Base-by-base conservation (phyloP, 805 yeast species). In the Komagataella ulmi region DNA sequence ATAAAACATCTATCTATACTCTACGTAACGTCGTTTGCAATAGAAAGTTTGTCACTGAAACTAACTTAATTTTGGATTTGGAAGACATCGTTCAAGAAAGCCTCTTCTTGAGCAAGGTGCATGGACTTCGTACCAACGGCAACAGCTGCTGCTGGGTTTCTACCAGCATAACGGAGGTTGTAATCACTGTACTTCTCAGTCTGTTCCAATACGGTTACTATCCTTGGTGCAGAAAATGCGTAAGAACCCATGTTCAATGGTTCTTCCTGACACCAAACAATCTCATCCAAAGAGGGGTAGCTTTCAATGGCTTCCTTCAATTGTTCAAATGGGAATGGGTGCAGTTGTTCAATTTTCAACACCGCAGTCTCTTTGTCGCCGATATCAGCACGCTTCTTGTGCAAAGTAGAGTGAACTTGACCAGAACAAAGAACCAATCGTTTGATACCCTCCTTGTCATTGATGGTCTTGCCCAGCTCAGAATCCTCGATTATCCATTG, bases 251-350 rank as follows among this genome's bases (percentile, higher is more conserved):
- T 91, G 76, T 93, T 93, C 72, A 93, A 77, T 62, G 98, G 98
- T 77, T 93, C 99, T 74, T 93, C 99, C 76, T 93, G 99, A 72
- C 95, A 85, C 91, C 90, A 93, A 49, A 90, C 95, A 59, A 93
- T 73, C 67, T 93, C 99, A 68, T 85, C 83, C 56, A 84, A 66
- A 67, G 81, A 81, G 63, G 95, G 88, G 76, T 85, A 93, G 49
- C 81, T 67, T 71, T 85, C 75, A 61, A 93, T 72, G 24, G 88
- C 73, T 59, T 91, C 97, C 65, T 88, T 84, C 61, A 93, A 72
- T 74, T 88, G 97, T 52, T 93, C 90, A 72, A 75, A 93, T 71
- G 99, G 99, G 97, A 93, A 93, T 70, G 99, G 99, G 66, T 93
- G 97, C 63, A 90, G 66, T 76, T 93, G 98, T 73, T 93, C 99